Evolutionary conservation across 1,284 basidiomycete genomes (phyloP).

Genomic region (Hymenochaete sp.): DNA sequence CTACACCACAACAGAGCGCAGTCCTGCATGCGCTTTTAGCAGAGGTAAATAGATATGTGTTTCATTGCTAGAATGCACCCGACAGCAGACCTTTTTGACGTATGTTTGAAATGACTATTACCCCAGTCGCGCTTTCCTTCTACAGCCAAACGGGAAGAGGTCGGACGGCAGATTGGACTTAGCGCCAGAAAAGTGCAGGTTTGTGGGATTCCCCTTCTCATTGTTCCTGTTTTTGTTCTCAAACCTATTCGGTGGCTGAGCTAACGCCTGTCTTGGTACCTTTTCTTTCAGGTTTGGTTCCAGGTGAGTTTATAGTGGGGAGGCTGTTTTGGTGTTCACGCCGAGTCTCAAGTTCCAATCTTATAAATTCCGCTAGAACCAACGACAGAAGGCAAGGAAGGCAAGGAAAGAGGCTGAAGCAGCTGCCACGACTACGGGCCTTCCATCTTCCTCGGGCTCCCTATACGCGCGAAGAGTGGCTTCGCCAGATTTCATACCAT

Average conservation of each 20-base stretch:
- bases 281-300: slow-evolving; percentile 63
- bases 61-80: no score
- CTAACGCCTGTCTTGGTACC: slow-evolving; percentile 23
- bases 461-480: no score
- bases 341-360: no score
- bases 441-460: slow-evolving; percentile 1
- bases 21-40: slow-evolving; percentile 72
- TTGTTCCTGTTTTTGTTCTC: no score
- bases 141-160: slow-evolving; percentile 75
- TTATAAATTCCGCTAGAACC: slow-evolving; percentile 9
- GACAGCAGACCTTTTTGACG: slow-evolving; percentile 1
- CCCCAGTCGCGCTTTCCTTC: slow-evolving; percentile 75
- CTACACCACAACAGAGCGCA: slow-evolving; percentile 75
- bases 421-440: not conserved
- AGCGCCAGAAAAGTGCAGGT: slow-evolving; percentile 84
- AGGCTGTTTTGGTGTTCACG: no score
- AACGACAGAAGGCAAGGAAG: slow-evolving; percentile 18
- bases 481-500: no score
- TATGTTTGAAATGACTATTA: slow-evolving; percentile 5
- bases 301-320: no score
- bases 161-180: slow-evolving; percentile 72
- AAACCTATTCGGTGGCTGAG: no score
- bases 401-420: slow-evolving; percentile 6
- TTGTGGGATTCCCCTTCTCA: no score
- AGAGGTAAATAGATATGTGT: slow-evolving; percentile 55